These are phyloP conservation scores for Chalciporus sphaerocephalus DNA, from an alignment of 768 basidiomycete genomes.

Conservation along the genomic window DNA sequence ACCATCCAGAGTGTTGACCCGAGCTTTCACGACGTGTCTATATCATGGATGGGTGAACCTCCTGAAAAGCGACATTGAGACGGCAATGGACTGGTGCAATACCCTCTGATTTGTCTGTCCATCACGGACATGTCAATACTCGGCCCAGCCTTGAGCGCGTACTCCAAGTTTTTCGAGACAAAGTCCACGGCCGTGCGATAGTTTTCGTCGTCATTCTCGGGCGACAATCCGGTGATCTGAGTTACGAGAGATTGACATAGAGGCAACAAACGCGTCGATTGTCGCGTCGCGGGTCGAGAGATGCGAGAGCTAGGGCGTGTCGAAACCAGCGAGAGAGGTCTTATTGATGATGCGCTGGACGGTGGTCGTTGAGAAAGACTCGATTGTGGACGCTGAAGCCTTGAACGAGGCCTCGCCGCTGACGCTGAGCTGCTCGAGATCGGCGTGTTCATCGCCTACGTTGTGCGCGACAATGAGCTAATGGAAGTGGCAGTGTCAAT, in stretches of 20 bases:
- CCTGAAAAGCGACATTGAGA: constrained; percentile 1
- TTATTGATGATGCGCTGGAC: constrained; percentile 38
- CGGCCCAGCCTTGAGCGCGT: constrained; percentile 51
- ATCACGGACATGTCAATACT: constrained; percentile 53
- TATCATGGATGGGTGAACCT: constrained; percentile 11
- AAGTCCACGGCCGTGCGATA: constrained; percentile 51
- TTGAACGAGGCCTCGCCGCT: constrained; percentile 19
- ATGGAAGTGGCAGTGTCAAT: constrained; percentile 11
- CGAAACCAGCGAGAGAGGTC: constrained; percentile 33
- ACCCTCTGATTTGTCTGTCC: constrained; percentile 56
- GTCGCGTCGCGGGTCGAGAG: constrained; percentile 50
- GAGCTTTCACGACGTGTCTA: constrained; percentile 65
- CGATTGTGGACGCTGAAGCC: constrained; percentile 29
- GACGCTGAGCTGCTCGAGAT: constrained; percentile 8
- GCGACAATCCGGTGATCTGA: constrained; percentile 49
- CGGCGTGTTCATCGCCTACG: constrained; percentile 19
- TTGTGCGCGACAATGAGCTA: not conserved
- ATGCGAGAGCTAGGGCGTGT: constrained; percentile 40
- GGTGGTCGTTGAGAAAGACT: constrained; percentile 39
- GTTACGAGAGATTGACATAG: constrained; percentile 51
- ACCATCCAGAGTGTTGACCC: constrained; percentile 58
- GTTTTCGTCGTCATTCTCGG: constrained; percentile 40
- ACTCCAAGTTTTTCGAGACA: constrained; percentile 56
- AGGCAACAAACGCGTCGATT: constrained; percentile 49
- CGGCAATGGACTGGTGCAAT: constrained; percentile 11